Base-by-base conservation (phyloP, 352 stramenopile species). In the Vaucheria bursata region DNA sequence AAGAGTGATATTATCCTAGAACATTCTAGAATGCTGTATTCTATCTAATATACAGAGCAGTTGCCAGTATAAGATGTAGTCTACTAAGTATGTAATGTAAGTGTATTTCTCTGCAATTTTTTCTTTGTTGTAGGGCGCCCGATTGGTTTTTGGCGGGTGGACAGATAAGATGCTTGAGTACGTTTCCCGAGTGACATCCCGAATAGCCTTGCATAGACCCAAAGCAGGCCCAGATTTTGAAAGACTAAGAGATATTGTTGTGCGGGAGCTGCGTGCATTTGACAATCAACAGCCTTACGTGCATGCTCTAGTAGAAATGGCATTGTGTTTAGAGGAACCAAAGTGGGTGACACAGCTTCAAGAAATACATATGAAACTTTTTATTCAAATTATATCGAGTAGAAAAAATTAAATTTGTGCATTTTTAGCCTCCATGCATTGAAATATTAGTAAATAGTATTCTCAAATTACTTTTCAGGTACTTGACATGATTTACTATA, bases 131-230 rank as follows among this genome's bases (percentile, higher is more conserved):
- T n/a, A n/a, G n/a, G 76, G 76, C 6, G 31, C 71, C 31, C 70
- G 76, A 5, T 35, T 81, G 12, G 52, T 53, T 29, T 81, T 81
- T 45, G 32, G 29, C 7, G 76, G 76, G 50, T 81, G 68, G 29
- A 52, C 29, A 1, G 76, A 81, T 66, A 81, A 76, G 76, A 81
- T 81, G 76, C 76, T 70, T 59, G 71, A 77, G 68, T 81, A 79
- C 25, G 78, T 81, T 70, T 38, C 25, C 35, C 70, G 70, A 35
- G 67, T 80, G 4, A 50, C 75, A 12, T 32, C 72, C 37, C 67
- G 25, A 7, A 40, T 74, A 4, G 75, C 75, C 45, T 12, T 25
- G 45, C 45, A 59, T 59, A 25, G 29, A 38, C 59, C 18, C 29
- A 18, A 38, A 34, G 59, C 59, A 34, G 59, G 45, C 12, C 45